A percentile compares a stretch with the other conserved stretches of the same genome.
These are phyloP conservation scores for Aureobasidium melanogenum DNA, from an alignment of 2,329 filamentous ascomycete species.

Conservation along the genomic window DNA sequence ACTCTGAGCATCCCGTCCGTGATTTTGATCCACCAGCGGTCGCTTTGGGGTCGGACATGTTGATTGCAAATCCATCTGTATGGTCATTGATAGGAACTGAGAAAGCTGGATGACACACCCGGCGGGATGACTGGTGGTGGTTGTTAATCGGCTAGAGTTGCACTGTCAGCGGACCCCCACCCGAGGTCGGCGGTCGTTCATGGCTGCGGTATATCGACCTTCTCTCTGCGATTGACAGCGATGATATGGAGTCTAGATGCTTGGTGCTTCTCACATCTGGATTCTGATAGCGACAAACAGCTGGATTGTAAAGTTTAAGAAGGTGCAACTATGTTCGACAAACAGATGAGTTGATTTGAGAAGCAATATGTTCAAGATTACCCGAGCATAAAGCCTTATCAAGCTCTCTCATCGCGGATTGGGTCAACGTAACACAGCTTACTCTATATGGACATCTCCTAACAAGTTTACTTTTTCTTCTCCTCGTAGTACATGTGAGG, in stretches of 20 bases:
- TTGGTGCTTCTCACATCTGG: background rate
- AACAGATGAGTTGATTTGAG: too few species aligned
- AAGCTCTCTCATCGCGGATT: background rate
- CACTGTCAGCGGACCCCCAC: background rate
- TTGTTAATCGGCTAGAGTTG: constrained; percentile 7
- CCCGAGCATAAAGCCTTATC: constrained; percentile 6
- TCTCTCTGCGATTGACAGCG: background rate
- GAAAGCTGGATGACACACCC: constrained; percentile 5
- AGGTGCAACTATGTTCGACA: too few species aligned
- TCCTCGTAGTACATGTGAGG: background rate
- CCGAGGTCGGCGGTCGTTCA: background rate
- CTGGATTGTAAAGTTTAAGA: background rate
- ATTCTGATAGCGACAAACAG: background rate
- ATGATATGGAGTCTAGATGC: background rate
- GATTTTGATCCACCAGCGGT: constrained; percentile 14
- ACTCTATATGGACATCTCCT: background rate
- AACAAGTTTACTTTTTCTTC: background rate
- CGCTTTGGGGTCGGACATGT: constrained; percentile 3
- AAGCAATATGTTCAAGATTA: background rate
- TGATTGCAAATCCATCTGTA: background rate
- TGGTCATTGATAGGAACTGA: background rate
- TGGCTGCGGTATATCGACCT: background rate
- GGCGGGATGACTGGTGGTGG: constrained; percentile 1
- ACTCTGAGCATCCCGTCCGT: constrained; percentile 20
- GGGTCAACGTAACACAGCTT: constrained; percentile 7